phyloP scores from a whole-genome alignment of 768 basidiomycete genomes.

The Mycena alexandri region DNA sequence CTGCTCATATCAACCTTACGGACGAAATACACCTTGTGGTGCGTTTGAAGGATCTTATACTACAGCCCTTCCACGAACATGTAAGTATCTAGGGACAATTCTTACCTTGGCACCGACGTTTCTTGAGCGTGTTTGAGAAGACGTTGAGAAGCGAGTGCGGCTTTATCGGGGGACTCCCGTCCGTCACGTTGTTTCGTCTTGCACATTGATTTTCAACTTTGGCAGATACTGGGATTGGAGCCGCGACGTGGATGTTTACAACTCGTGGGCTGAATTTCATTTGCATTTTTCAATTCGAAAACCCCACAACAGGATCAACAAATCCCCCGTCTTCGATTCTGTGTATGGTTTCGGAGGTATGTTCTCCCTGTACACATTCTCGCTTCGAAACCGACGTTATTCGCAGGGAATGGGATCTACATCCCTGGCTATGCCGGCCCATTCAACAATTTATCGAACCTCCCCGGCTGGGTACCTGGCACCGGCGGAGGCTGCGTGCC shows the following conservation, averaged over 20 bases:
- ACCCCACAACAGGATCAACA: constrained; percentile 20
- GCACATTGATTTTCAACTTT: background rate
- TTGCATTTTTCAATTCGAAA: background rate
- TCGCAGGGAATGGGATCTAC: constrained; percentile 49
- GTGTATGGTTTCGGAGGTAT: constrained; percentile 38
- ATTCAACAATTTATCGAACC: constrained; percentile 25
- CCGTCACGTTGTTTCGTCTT: background rate
- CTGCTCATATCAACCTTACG: constrained; percentile 37
- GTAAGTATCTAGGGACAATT: constrained; percentile 44
- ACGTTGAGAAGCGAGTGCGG: constrained; percentile 45
- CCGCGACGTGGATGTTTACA: constrained; percentile 31
- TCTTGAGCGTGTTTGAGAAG: constrained; percentile 41
- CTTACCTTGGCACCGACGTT: constrained; percentile 49
- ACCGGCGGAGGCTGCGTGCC: constrained; percentile 41
- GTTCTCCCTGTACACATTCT: background rate
- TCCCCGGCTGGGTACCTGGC: constrained; percentile 22
- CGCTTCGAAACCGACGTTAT: constrained; percentile 14
- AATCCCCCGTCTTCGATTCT: constrained; percentile 37
- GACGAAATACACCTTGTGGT: constrained; percentile 40
- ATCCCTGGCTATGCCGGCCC: constrained; percentile 39
- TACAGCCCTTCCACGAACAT: background rate
- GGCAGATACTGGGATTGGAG: constrained; percentile 40
- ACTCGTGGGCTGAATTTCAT: constrained; percentile 15
- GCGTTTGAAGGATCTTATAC: background rate
- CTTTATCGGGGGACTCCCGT: constrained; percentile 45